A percentile compares a stretch with the other conserved stretches of the same genome.
Evolutionary conservation across 2,329 filamentous ascomycete species (phyloP).

Genomic region (Phialemonium atrogriseum): DNA sequence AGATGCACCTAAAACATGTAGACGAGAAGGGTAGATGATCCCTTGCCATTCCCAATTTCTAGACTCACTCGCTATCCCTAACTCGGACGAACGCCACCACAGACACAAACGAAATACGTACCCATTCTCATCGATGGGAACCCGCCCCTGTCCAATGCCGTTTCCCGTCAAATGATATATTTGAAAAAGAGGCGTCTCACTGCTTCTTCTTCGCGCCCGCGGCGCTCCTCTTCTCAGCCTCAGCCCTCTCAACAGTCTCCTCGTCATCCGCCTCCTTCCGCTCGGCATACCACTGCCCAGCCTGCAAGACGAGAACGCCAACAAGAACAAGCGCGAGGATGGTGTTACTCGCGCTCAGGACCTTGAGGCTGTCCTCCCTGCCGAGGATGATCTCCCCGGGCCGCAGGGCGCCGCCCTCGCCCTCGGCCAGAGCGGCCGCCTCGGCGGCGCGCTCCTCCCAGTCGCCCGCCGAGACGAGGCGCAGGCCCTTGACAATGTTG

Average conservation of each 20-base stretch:
- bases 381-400: conserved; percentile 63
- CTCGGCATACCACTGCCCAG: conserved; percentile 98
- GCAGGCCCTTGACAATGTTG: conserved; percentile 92
- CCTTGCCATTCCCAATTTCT: too few relatives aligned
- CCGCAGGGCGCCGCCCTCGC: conserved; percentile 29
- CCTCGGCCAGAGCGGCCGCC: conserved; percentile 30
- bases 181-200: conserved; percentile 5
- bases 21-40: too few relatives aligned
- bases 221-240: conserved; percentile 9
- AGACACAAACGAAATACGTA: too few relatives aligned
- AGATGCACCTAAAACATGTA: too few relatives aligned
- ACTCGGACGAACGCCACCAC: too few relatives aligned
- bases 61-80: too few relatives aligned
- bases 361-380: conserved; percentile 82
- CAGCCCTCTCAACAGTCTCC: conserved; percentile 34
- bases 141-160: too few relatives aligned
- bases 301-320: conserved; percentile 86
- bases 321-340: conserved; percentile 89
- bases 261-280: conserved; percentile 80
- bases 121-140: too few relatives aligned
- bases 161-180: too few relatives aligned
- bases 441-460: conserved; percentile 37
- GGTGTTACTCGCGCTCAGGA: conserved; percentile 89
- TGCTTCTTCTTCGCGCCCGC: conserved; percentile 15
- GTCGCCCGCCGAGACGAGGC: conserved; percentile 67